Evolutionary conservation across 2,329 filamentous ascomycete species (phyloP), one percentile per base, ranked within the genome.

Genomic region (Xylaria sp.): DNA sequence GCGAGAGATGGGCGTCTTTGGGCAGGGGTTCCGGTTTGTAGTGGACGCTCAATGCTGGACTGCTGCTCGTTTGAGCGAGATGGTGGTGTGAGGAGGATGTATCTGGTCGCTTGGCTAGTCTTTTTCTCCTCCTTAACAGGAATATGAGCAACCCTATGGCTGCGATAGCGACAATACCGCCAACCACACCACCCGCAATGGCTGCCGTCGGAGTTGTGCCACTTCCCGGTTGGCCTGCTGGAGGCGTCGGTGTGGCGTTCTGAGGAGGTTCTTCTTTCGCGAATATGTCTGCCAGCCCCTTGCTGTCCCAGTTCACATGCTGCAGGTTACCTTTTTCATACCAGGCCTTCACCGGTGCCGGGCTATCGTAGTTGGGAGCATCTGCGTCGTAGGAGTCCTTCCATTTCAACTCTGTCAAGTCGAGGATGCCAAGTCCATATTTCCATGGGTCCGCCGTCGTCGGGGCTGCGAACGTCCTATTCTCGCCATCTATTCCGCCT

Each of bases 341-440:
- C 71, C 74, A 76, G 9, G 71, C 57, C 59, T 68, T 64, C 10
- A 76, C 68, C 0, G 66, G 61, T 0, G 61, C 58, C 5, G 73
- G 72, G 23, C 66, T 71, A 51, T 75, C 69, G 55, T 77, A 77
- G n/a, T 62, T 57, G 1, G 55, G 61, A 3, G 72, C 74, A 5
- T 70, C 57, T 0, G 74, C 68, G 30, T 76, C 67, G 59, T 75
- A 78, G 1, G 65, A 60, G 51, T 70, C 61, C 3, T 55, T 66
- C 75, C 76, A 78, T 6, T 59, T 50, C 62, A 76, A 63, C 13
- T 67, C 65, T 2, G 70, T 72, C 72, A 78, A 70, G 55, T 77
- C 75, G 60, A 76, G 75, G 7, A 78, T 66, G 2, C 76, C 74
- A 16, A 78, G 65, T 0, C 74, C 73, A 42, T 73, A 70, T 3